Conservation (phyloP, 768 basidiomycete genomes). For the Lentinula sp. region DNA sequence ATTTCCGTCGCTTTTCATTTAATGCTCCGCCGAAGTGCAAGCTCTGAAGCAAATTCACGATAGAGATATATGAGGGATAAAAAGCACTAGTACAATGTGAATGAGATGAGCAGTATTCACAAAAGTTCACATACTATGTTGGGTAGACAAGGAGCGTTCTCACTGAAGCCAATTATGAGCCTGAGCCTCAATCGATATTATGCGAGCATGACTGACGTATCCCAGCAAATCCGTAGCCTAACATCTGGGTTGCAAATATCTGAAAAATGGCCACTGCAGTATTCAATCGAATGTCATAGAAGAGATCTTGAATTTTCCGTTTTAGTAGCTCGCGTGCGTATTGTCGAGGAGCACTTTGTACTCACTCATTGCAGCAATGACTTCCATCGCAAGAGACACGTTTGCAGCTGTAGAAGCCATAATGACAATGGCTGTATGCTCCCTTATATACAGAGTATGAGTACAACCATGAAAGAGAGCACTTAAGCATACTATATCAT, state of each 20-base stretch:
- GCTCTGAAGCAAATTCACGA: constrained; percentile 46
- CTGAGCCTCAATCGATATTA: neutral
- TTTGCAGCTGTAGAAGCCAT: constrained; percentile 50
- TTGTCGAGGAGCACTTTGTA: too few species aligned
- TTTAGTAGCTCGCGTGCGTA: neutral
- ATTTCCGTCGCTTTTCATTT: constrained; percentile 42
- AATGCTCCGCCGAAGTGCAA: constrained; percentile 45
- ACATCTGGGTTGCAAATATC: constrained; percentile 43
- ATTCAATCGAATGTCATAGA: constrained; percentile 44
- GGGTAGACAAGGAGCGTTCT: constrained; percentile 45
- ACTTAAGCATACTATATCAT: too few species aligned
- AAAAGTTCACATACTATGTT: constrained; percentile 31
- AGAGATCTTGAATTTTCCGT: constrained; percentile 31
- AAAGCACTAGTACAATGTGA: constrained; percentile 26
- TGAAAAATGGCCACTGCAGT: constrained; percentile 48
- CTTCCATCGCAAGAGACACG: constrained; percentile 45
- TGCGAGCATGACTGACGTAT: constrained; percentile 16
- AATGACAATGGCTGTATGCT: constrained; percentile 49
- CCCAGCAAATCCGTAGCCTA: constrained; percentile 33
- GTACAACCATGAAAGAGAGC: too few species aligned
- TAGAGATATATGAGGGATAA: constrained; percentile 45
- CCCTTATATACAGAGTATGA: constrained; percentile 15
- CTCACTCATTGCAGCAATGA: constrained; percentile 44
- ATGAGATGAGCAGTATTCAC: neutral
- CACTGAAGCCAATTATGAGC: constrained; percentile 19